Base-by-base conservation (phyloP, 805 yeast genomes). In the Scheffersomyces ergatensis region DNA sequence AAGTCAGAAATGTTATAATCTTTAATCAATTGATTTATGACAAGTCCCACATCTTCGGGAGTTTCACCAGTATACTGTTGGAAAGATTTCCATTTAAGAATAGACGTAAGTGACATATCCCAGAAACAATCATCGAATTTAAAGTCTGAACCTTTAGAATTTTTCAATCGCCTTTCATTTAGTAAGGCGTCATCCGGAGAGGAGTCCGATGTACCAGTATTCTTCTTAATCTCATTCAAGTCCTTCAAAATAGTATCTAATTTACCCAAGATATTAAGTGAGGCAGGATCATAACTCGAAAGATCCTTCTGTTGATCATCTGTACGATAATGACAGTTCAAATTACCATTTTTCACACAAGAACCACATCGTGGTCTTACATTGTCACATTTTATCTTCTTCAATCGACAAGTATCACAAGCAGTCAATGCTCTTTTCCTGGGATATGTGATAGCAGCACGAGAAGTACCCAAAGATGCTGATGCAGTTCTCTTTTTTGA, bases 341-440 rank as follows among this genome's bases (percentile, higher is more conserved):
- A 8, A 41, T 46, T 52, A 15, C 62, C 64, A 44, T 50, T 58
- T 34, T 55, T 59, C 8, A 43, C 46, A 46, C 71, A 65, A 14
- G 65, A 48, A 9, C 70, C 65, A 40, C 70, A 65, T 25, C 55
- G 42, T 1, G 71, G 71, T 23, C 66, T 46, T 24, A 49, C 43
- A 39, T 65, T 65, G 44, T 65, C 72, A 49, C 71, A 65, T 43
- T 61, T 63, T 40, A 63, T 60, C 40, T 65, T 65, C 42, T 63
- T 63, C 19, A 57, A 40, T 34, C 71, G 49, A 42, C 71, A 65
- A 5, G 60, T 54, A 43, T 63, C 69, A 47, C 72, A 65, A 0
- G 72, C 72, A 0, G 72, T 63, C n/a, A 62, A 45, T 0, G 67
- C 67, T 37, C 69, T 38, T 39, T 55, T 59, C 20, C 71, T 34